phyloP scores from a whole-genome alignment of 306 rosid genomes.

The Herpetospermum pedunculosum region DNA sequence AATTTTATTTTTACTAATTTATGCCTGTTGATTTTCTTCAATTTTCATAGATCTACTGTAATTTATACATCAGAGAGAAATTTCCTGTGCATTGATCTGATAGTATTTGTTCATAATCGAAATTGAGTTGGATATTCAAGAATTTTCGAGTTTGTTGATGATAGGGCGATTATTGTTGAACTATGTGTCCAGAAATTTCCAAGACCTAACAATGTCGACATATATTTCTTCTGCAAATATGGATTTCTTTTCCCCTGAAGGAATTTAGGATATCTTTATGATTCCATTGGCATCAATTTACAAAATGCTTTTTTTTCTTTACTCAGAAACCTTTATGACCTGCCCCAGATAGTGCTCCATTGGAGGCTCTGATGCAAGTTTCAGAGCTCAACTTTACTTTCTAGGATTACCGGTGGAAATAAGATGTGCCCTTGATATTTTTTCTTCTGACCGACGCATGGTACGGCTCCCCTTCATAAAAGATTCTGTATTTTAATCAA shows the following conservation, averaged over 20 bases:
- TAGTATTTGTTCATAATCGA: background rate
- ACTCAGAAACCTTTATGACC: background rate
- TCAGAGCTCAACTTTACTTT: background rate
- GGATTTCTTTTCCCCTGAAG: background rate
- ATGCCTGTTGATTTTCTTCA: background rate
- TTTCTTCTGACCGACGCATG: background rate
- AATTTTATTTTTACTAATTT: background rate
- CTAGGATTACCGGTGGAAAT: background rate
- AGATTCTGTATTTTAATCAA: background rate
- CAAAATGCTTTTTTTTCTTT: background rate
- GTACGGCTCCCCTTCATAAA: background rate
- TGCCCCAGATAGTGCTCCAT: background rate
- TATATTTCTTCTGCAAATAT: background rate
- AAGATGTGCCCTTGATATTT: background rate
- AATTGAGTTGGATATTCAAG: background rate
- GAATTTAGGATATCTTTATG: background rate
- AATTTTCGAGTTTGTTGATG: background rate
- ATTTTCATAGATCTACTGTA: background rate
- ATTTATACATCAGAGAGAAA: background rate
- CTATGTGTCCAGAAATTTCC: background rate
- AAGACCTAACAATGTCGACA: background rate
- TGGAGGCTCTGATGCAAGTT: constrained; percentile 1
- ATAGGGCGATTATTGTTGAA: background rate
- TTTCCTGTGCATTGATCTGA: background rate
- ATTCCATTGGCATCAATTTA: background rate